phyloP scores from a whole-genome alignment of 108 stramenopile genomes.

The Discostella stelligeroides region DNA sequence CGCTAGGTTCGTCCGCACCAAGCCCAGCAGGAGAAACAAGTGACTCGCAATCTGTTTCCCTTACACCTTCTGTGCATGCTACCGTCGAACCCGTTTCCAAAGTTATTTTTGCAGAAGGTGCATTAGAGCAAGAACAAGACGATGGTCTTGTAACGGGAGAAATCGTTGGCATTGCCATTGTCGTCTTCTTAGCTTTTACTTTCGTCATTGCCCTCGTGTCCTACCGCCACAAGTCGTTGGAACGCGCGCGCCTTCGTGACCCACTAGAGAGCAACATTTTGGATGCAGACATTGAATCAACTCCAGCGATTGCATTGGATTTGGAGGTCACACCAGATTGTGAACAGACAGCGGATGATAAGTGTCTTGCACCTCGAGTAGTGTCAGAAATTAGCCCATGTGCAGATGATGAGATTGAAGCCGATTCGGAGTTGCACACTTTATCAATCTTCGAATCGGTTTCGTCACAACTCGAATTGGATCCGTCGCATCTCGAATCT shows the following conservation, averaged over 20 bases:
- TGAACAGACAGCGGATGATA: background rate
- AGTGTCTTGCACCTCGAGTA: too few species aligned
- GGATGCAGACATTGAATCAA: background rate
- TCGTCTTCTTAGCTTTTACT: background rate
- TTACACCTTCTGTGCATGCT: background rate
- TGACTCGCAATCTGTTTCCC: background rate
- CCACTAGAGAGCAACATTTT: background rate
- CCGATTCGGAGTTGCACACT: too few species aligned
- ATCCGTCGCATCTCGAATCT: too few species aligned
- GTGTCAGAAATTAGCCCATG: too few species aligned
- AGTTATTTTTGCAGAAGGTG: background rate
- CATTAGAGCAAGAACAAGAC: background rate
- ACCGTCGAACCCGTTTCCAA: background rate
- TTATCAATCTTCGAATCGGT: too few species aligned
- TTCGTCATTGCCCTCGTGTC: background rate
- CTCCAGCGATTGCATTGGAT: too few species aligned
- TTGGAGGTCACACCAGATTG: too few species aligned
- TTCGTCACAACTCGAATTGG: too few species aligned
- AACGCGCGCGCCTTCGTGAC: too few species aligned
- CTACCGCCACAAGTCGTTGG: background rate
- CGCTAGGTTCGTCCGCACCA: background rate
- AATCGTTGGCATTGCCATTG: background rate
- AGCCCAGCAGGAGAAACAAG: background rate
- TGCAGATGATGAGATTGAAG: too few species aligned
- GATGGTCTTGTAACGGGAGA: background rate